These are phyloP conservation scores for Coprinopsis marcescibilis DNA, from an alignment of 768 basidiomycete genomes.

Conservation along the genomic window DNA sequence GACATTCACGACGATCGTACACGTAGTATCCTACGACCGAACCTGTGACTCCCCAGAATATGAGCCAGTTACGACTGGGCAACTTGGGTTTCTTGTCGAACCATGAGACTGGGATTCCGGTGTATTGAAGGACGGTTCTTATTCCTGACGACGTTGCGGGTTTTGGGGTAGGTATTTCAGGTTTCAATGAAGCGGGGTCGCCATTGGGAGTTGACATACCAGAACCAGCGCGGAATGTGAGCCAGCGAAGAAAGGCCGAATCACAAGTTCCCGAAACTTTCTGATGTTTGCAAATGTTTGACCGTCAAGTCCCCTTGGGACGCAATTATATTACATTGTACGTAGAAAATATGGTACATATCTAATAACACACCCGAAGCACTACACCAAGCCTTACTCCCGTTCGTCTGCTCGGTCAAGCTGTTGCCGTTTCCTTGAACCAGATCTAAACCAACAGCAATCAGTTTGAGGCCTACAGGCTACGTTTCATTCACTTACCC, in stretches of 20 bases:
- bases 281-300: background rate
- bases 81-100: slow-evolving; percentile 79
- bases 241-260: slow-evolving; percentile 12
- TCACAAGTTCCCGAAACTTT: slow-evolving; percentile 12
- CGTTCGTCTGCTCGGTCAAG: slow-evolving; percentile 51
- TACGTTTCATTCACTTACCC: too few species aligned
- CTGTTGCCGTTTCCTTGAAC: slow-evolving; percentile 65
- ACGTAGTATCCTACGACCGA: slow-evolving; percentile 66
- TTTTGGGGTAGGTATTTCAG: slow-evolving; percentile 16
- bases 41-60: slow-evolving; percentile 78
- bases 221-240: slow-evolving; percentile 14
- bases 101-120: slow-evolving; percentile 69
- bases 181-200: slow-evolving; percentile 3
- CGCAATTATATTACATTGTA: slow-evolving; percentile 1
- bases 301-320: background rate
- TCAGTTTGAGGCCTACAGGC: background rate
- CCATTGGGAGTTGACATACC: slow-evolving; percentile 21
- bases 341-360: background rate
- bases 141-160: slow-evolving; percentile 43
- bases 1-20: slow-evolving; percentile 85
- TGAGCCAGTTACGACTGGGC: slow-evolving; percentile 91
- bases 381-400: slow-evolving; percentile 23
- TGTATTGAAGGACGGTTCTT: slow-evolving; percentile 58
- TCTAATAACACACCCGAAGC: slow-evolving; percentile 9
- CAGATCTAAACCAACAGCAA: slow-evolving; percentile 29